phyloP scores from a whole-genome alignment of 2,329 filamentous ascomycete species.

The Fusarium goolgardi region DNA sequence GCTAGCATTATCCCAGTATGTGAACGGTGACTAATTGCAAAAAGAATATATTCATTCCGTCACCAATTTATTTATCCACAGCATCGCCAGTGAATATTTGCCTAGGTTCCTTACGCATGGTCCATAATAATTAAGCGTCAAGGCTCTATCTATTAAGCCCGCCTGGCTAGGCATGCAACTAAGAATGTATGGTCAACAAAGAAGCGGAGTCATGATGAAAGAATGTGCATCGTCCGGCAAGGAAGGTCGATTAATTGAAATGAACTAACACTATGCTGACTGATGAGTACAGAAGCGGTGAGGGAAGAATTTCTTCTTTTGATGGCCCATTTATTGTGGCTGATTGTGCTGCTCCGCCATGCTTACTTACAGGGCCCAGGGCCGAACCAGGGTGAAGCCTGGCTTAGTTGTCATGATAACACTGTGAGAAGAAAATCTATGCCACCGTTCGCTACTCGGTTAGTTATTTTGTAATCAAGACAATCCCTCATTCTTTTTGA shows the following conservation, averaged over 20 bases:
- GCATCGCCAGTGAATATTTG: no score
- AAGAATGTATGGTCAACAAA: neutral
- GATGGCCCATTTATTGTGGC: constrained; percentile 5
- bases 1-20: neutral
- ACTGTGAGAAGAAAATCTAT: neutral
- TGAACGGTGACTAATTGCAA: neutral
- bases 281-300: neutral
- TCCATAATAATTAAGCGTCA: no score
- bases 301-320: neutral
- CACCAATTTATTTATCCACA: neutral
- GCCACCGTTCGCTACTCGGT: neutral
- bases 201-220: accelerated
- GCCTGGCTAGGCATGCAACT: no score
- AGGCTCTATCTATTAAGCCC: no score
- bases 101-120: no score
- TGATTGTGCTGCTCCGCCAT: constrained; percentile 1
- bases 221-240: neutral
- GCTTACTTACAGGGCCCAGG: neutral
- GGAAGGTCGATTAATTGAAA: no score
- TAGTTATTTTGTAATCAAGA: no score
- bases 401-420: neutral
- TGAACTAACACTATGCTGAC: neutral
- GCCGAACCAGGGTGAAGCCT: neutral
- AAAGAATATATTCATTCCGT: neutral
- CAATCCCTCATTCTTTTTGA: no score